Evolutionary conservation across 495 filamentous ascomycete genomes (phyloP).

Genomic region (Daldinia decipiens): DNA sequence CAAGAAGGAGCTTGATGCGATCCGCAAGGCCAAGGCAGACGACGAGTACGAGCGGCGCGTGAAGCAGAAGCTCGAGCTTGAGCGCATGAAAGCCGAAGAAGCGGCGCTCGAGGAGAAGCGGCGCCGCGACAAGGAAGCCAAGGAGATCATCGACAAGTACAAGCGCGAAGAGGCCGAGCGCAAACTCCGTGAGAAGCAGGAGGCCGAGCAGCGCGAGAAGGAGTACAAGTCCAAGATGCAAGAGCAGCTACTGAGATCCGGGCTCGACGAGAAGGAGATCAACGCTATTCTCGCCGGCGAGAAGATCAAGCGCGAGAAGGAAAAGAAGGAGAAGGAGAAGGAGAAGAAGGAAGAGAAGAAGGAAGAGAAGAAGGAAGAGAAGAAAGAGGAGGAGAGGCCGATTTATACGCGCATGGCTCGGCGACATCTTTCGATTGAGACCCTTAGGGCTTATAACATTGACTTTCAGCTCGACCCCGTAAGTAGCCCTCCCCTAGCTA

Average conservation of each 20-base stretch:
- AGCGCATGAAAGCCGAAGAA: conserved; percentile 68
- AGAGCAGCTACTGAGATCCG: conserved; percentile 61
- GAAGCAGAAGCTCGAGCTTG: conserved; percentile 62
- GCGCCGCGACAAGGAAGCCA: conserved; percentile 65
- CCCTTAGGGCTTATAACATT: conserved; percentile 59
- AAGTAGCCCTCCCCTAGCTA: conserved; percentile 32
- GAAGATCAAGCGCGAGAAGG: conserved; percentile 55
- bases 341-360: conserved; percentile 20
- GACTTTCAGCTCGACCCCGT: conserved; percentile 64
- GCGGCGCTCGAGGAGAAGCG: conserved; percentile 58
- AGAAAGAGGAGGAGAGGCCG: conserved; percentile 49
- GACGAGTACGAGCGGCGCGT: conserved; percentile 61
- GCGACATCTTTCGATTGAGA: conserved; percentile 66
- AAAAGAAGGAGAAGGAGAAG: conserved; percentile 37
- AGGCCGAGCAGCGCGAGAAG: conserved; percentile 61
- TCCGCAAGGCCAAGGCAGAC: conserved; percentile 53
- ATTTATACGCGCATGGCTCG: conserved; percentile 68
- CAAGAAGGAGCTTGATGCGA: conserved; percentile 59
- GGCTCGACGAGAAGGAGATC: conserved; percentile 63
- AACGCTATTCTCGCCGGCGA: conserved; percentile 62
- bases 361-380: conserved; percentile 14
- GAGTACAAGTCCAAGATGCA: conserved; percentile 61
- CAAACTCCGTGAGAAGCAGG: conserved; percentile 54
- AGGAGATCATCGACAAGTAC: conserved; percentile 64
- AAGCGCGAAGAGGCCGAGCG: conserved; percentile 66